Percentiles rank a stretch among this genome's conserved stretches.
These are phyloP conservation scores for Rhynchospora breviuscula DNA, from an alignment of 176 grass and related monocot genomes.

Conservation along the genomic window DNA sequence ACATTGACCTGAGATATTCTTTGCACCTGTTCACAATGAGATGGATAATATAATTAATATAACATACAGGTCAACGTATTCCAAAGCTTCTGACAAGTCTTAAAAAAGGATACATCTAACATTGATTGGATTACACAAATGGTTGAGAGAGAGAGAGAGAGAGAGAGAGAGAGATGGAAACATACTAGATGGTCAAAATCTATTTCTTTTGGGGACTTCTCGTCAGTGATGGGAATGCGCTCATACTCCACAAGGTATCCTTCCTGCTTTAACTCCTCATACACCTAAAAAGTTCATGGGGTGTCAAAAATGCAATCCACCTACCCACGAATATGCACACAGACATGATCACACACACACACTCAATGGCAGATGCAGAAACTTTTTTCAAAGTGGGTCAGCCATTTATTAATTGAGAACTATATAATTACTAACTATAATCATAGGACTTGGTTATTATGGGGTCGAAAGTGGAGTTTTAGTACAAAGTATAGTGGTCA, in stretches of 20 bases:
- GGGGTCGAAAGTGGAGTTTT: no score
- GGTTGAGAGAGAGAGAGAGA: slow-evolving; percentile 14
- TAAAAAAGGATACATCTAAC: background rate
- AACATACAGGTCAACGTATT: background rate
- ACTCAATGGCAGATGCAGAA: no score
- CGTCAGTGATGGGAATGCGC: slow-evolving; percentile 95
- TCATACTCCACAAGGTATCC: slow-evolving; percentile 95
- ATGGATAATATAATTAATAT: background rate
- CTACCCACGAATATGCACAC: background rate
- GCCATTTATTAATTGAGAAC: no score
- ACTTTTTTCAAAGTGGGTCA: no score
- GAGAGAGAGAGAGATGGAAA: slow-evolving; percentile 10
- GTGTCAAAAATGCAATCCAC: background rate
- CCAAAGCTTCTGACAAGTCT: background rate
- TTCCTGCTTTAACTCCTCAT: slow-evolving; percentile 77
- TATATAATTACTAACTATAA: no score
- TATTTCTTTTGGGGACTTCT: slow-evolving; percentile 94
- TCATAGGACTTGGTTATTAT: no score
- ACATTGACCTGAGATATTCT: slow-evolving; percentile 76
- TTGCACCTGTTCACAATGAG: slow-evolving; percentile 55
- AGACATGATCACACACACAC: background rate
- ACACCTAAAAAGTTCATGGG: slow-evolving; percentile 60
- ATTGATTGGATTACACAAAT: background rate
- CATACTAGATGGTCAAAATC: slow-evolving; percentile 98
- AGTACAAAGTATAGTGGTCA: no score